Evolutionary conservation across 306 rosid genomes (phyloP), one percentile per base, ranked within the genome.

Genomic region (Morella rubra): DNA sequence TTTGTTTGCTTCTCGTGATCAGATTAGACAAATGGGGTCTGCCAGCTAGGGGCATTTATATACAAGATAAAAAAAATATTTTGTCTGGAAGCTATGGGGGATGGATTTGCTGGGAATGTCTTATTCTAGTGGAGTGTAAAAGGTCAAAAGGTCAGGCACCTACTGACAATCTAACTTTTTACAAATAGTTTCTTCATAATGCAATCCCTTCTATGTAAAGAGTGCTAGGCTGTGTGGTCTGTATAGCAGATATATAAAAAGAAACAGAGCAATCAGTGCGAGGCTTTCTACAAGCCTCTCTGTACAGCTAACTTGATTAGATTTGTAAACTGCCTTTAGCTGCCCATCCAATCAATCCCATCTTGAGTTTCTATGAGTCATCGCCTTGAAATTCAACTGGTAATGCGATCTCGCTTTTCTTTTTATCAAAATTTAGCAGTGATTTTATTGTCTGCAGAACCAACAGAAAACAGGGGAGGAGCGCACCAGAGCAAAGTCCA

Each of bases 21-120:
- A 71, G 62, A 78, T 55, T 65, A 68, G 88, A 69, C 83, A 52
- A 61, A 69, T 32, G 66, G 67, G 84, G 20, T 77, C 40, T 79
- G 81, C 86, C 83, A 83, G 86, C 88, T 72, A 74, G 44, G 56
- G 86, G 85, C 83, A 79, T 82, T 73, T 81, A 67, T 80, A 73
- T 52, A 37, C 52, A 37, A 69, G 54, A 65, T 54, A 79, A 46
- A 51, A 76, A 74, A 79, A 1, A 16, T 0, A 65, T 8, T 56
- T 42, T 84, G 74, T 41, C 72, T 19, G 54, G 3, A 73, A 73
- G 72, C 50, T 47, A 76, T 19, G 55, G 51, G 78, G 71, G 44
- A 52, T 37, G 44, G 73, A 44, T 74, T 77, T 65, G 69, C 61
- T 53, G 41, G 67, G 80, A 75, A 71, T 65, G 79, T 46, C 76